A percentile compares a stretch with the other conserved stretches of the same genome.
phyloP scores from a whole-genome alignment of 768 basidiomycete species.

The Termitomyces sp. region DNA sequence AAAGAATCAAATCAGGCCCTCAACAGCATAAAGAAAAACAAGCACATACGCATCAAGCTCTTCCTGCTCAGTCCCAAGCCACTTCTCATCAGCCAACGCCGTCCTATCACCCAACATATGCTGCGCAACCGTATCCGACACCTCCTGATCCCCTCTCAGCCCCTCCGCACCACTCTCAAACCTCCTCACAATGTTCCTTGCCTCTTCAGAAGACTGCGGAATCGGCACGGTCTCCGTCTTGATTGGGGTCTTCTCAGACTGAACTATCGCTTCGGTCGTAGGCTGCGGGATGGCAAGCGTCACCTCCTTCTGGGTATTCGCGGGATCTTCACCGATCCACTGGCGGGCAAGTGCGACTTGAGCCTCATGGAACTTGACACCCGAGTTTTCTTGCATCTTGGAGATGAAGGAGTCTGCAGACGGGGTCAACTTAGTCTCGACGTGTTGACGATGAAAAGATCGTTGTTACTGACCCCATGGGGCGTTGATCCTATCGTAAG shows the following conservation, averaged over 20 bases:
- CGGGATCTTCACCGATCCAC: constrained; percentile 57
- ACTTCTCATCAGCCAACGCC: constrained; percentile 68
- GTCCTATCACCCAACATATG: constrained; percentile 69
- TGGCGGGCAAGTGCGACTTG: constrained; percentile 80
- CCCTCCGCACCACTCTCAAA: constrained; percentile 68
- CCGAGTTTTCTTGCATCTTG: constrained; percentile 69
- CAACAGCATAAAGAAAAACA: constrained; percentile 6
- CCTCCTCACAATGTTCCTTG: constrained; percentile 18
- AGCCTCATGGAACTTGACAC: constrained; percentile 80
- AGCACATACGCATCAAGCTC: constrained; percentile 68
- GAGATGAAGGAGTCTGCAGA: constrained; percentile 45
- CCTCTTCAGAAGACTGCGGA: constrained; percentile 65
- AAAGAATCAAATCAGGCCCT: constrained; percentile 9
- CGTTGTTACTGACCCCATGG: constrained; percentile 45
- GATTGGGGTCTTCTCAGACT: constrained; percentile 44
- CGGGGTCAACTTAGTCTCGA: not conserved
- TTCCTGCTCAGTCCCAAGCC: constrained; percentile 82
- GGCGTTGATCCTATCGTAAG: constrained; percentile 89
- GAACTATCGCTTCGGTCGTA: constrained; percentile 43
- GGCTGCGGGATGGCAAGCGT: constrained; percentile 55
- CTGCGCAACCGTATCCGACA: constrained; percentile 77
- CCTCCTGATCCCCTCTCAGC: constrained; percentile 55
- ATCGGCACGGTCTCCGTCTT: constrained; percentile 64
- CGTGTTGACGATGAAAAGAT: not conserved
- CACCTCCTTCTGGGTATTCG: constrained; percentile 46